These are phyloP conservation scores for Penicillium lividum DNA, from an alignment of 495 filamentous ascomycete genomes.

Conservation along the genomic window DNA sequence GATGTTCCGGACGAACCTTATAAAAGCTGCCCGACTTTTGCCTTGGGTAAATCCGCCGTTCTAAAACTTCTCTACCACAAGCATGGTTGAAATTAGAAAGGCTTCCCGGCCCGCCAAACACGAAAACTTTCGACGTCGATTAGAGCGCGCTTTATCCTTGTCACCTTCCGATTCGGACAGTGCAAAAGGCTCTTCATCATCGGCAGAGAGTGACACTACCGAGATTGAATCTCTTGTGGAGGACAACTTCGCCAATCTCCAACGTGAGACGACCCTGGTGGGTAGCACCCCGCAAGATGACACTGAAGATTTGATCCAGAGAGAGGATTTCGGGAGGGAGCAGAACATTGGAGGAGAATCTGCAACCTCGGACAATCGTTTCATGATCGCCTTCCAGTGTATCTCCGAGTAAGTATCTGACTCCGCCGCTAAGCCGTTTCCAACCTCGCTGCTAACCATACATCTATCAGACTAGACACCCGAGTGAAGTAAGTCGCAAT, in stretches of 20 bases:
- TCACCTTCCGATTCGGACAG: slow-evolving; percentile 4
- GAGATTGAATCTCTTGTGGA: not conserved
- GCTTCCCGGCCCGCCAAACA: not conserved
- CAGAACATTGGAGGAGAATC: not conserved
- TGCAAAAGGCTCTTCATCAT: not conserved
- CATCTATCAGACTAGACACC: not conserved
- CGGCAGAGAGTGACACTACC: not conserved
- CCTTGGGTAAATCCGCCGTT: not conserved
- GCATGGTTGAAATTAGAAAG: not conserved
- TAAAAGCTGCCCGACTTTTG: not conserved
- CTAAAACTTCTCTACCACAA: not conserved
- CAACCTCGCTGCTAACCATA: not conserved
- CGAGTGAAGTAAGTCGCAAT: not conserved
- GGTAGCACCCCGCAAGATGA: not conserved
- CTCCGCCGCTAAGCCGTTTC: not conserved
- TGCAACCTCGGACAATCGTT: not conserved
- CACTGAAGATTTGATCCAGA: not conserved
- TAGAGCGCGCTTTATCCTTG: slow-evolving; percentile 4
- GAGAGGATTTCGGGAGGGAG: not conserved
- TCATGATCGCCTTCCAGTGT: slow-evolving; percentile 3
- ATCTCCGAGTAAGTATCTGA: not conserved
- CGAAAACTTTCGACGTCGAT: slow-evolving; percentile 3
- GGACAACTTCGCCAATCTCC: not conserved
- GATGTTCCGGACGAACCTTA: not conserved
- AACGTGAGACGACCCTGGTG: not conserved